Percentiles rank a stretch among this genome's conserved stretches.
Conservation (phyloP, 306 rosid species). For the Citrullus amarus region DNA sequence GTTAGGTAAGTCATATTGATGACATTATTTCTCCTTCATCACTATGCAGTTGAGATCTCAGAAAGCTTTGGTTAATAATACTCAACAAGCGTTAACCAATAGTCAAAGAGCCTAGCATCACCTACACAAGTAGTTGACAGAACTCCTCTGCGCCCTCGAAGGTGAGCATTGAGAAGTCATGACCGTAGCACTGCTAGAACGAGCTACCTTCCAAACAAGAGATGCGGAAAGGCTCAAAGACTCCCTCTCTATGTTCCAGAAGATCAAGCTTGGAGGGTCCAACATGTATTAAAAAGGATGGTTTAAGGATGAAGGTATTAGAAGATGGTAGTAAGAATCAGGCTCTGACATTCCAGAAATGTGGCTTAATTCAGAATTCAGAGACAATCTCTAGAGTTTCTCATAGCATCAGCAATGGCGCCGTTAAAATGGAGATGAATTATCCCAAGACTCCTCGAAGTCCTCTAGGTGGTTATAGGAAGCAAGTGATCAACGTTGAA, state of each 20-base stretch:
- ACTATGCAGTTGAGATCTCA: slow-evolving; percentile 49
- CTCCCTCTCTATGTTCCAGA: slow-evolving; percentile 43
- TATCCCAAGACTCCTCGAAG: slow-evolving; percentile 40
- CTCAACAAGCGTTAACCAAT: slow-evolving; percentile 17
- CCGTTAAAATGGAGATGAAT: neutral
- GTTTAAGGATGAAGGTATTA: slow-evolving; percentile 16
- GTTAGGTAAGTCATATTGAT: neutral
- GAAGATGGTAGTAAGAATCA: slow-evolving; percentile 31
- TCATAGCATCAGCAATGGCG: neutral
- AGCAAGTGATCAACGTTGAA: slow-evolving; percentile 25
- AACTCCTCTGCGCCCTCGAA: slow-evolving; percentile 49
- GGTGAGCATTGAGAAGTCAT: slow-evolving; percentile 79
- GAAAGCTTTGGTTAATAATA: slow-evolving; percentile 52
- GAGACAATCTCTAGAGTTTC: neutral
- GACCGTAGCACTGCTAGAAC: slow-evolving; percentile 26
- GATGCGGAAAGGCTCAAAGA: slow-evolving; percentile 27
- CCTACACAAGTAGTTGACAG: slow-evolving; percentile 19
- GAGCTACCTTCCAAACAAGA: slow-evolving; percentile 30
- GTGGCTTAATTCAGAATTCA: neutral
- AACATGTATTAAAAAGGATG: slow-evolving; percentile 43
- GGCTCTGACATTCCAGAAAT: slow-evolving; percentile 1
- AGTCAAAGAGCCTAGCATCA: slow-evolving; percentile 33
- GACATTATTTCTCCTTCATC: slow-evolving; percentile 1
- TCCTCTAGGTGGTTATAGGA: slow-evolving; percentile 41
- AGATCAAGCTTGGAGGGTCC: slow-evolving; percentile 80